These are phyloP conservation scores for Boletus patriciae DNA, from an alignment of 768 basidiomycete species.

Conservation along the genomic window DNA sequence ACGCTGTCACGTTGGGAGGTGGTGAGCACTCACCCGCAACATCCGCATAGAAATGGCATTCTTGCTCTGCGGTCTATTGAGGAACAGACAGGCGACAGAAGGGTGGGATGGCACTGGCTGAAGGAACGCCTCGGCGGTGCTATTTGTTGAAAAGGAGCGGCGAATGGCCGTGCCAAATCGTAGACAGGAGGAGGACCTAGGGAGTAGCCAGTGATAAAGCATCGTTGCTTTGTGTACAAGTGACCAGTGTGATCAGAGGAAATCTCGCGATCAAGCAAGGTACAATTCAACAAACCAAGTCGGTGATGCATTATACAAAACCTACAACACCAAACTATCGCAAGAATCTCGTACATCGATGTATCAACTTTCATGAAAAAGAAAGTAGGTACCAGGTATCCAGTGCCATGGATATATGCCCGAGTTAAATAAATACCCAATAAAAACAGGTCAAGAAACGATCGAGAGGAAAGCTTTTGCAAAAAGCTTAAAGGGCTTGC, in stretches of 20 bases:
- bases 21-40: conserved; percentile 53
- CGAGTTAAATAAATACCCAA: conserved; percentile 29
- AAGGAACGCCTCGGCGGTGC: conserved; percentile 41
- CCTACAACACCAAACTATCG: conserved; percentile 3
- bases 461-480: neutral
- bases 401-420: neutral
- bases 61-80: conserved; percentile 80
- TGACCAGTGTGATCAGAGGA: no score
- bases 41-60: conserved; percentile 83
- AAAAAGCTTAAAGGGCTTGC: conserved; percentile 17
- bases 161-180: conserved; percentile 3
- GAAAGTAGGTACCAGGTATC: conserved; percentile 3
- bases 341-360: conserved; percentile 5
- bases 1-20: neutral
- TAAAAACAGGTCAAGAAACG: conserved; percentile 13
- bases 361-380: conserved; percentile 1
- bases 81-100: conserved; percentile 70
- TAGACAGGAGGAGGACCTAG: neutral
- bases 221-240: conserved; percentile 2
- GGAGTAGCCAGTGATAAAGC: conserved; percentile 2
- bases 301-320: neutral
- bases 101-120: conserved; percentile 54
- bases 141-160: conserved; percentile 23
- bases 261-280: neutral
- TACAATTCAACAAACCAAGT: neutral